Evolutionary conservation across 495 filamentous ascomycete species (phyloP).

Genomic region (Penicillium malachiteum): DNA sequence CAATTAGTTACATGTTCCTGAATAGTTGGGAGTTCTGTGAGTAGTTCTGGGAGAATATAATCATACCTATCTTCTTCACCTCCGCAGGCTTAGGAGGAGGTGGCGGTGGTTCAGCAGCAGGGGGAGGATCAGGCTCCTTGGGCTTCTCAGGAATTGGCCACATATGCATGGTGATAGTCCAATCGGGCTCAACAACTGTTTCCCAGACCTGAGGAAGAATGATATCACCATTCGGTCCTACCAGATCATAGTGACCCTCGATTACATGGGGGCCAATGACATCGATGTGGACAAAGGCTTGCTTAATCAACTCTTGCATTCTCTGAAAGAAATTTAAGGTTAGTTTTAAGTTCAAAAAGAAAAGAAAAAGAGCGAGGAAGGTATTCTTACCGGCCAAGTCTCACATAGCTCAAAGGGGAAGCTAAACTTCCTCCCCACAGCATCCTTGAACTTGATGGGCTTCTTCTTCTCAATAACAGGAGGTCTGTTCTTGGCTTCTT

Average conservation of each 20-base stretch:
- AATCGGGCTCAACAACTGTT: constrained; percentile 79
- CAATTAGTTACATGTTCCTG: too few species aligned
- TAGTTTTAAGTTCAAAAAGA: too few species aligned
- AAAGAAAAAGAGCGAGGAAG: neutral
- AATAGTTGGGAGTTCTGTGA: neutral
- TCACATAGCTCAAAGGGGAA: constrained; percentile 80
- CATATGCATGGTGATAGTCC: constrained; percentile 94
- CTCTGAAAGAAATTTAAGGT: constrained; percentile 47
- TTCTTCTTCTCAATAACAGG: constrained; percentile 53
- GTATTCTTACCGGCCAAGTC: constrained; percentile 70
- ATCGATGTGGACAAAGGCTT: constrained; percentile 84
- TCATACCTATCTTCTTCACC: constrained; percentile 38
- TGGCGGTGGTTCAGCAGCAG: constrained; percentile 22
- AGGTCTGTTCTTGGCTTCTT: constrained; percentile 15
- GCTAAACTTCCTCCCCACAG: constrained; percentile 80
- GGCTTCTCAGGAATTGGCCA: constrained; percentile 79
- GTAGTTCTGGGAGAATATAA: neutral
- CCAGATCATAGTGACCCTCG: constrained; percentile 80
- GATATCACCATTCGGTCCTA: constrained; percentile 81
- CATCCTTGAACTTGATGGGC: constrained; percentile 82
- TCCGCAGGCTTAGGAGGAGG: constrained; percentile 21
- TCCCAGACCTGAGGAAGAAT: constrained; percentile 88
- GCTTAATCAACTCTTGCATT: constrained; percentile 83
- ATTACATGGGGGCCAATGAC: constrained; percentile 79
- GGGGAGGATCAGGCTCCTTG: constrained; percentile 40